Evolutionary conservation across 768 basidiomycete genomes (phyloP), one percentile per base, ranked within the genome.

Genomic region (Leccinum uliginosum): DNA sequence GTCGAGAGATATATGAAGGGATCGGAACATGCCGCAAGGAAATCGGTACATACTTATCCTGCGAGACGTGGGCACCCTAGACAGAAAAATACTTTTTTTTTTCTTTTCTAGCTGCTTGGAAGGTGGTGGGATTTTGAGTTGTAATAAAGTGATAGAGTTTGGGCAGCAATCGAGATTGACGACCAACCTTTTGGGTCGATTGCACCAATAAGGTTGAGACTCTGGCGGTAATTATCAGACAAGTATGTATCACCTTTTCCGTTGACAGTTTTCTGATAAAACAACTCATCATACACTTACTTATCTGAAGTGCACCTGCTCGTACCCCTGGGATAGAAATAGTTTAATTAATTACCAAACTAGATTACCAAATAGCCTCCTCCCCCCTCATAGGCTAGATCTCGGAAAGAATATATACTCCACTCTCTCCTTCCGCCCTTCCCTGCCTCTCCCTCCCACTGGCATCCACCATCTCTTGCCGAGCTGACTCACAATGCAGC

Each of bases 121-220:
- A 54, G 59, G 53, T n/a, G 55, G 44, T 60, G 65, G 50, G 34
- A 68, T 74, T 75, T 75, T 77, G 72, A 72, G 76, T 78, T 79
- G 79, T 72, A 79, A 73, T 78, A 79, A 73, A 76, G 78, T 78
- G 73, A 76, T 79, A 79, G 79, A 76, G 75, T 78, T 80, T 71
- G 65, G 65, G 50, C 59, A 59, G 57, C 49, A 73, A 77, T 75
- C 76, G 73, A 76, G 76, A 77, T 77, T 68, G 70, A 69, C 72
- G 63, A 73, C 71, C 67, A 74, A 52, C 71, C 72, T 72, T 72
- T 72, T 74, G 72, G 72, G 73, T 72, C 72, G 53, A 40, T 61
- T 61, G 63, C 73, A 62, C 72, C 71, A 73, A 71, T 71, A 71
- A 71, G 71, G 72, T 70, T 69, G 63, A 60, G 61, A 59, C 51